phyloP scores from a whole-genome alignment of 225 moss, liverwort and hornwort genomes.

The Straminergon stramineum region DNA sequence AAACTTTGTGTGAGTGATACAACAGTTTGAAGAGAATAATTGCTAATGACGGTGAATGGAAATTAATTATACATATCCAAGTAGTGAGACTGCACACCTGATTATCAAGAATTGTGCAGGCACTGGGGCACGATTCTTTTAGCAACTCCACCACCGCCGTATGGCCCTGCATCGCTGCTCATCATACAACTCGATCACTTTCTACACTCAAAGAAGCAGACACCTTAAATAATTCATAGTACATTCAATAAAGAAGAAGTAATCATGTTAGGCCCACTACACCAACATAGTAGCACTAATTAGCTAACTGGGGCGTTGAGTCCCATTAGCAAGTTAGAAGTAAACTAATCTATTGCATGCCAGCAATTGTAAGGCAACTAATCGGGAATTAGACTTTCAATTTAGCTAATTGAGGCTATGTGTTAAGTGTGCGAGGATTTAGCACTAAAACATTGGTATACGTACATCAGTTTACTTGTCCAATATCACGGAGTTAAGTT shows the following conservation, averaged over 20 bases:
- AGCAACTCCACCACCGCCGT: slow-evolving; percentile 19
- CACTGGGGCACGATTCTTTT: slow-evolving; percentile 8
- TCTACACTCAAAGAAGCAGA: not conserved
- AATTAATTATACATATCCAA: not conserved
- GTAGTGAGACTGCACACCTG: slow-evolving; percentile 15
- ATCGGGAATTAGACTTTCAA: not conserved
- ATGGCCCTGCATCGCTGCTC: slow-evolving; percentile 45
- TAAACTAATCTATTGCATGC: not conserved
- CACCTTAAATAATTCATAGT: not conserved
- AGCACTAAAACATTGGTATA: not conserved
- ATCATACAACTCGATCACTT: not conserved
- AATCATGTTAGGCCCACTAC: not conserved
- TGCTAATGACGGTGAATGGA: not conserved
- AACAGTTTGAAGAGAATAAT: not conserved
- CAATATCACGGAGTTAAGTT: not conserved
- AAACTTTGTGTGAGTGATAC: not conserved
- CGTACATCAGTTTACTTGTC: not conserved
- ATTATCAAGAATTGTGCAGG: slow-evolving; percentile 13
- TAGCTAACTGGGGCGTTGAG: not conserved
- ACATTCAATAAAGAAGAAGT: not conserved
- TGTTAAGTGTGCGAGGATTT: not conserved
- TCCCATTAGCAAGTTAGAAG: not conserved
- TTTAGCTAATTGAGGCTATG: not conserved
- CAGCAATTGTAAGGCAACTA: not conserved
- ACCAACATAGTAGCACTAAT: not conserved